These are phyloP conservation scores for Zymoseptoria pseudotritici DNA, from an alignment of 2,329 filamentous ascomycete genomes.

Conservation along the genomic window DNA sequence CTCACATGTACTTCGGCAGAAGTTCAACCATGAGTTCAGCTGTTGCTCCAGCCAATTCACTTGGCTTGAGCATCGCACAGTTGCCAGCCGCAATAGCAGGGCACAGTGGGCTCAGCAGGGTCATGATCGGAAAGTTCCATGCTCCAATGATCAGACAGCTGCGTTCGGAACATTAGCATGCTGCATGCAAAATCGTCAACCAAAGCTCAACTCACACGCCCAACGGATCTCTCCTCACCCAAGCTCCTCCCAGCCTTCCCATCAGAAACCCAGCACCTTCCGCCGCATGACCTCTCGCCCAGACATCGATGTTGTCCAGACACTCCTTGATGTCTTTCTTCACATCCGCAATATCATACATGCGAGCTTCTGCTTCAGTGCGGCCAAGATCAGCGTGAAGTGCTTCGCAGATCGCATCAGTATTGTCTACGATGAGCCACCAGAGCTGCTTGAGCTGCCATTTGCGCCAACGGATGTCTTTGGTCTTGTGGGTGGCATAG, in stretches of 20 bases:
- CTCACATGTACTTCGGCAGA: constrained; percentile 62
- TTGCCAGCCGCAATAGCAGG: constrained; percentile 86
- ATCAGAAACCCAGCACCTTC: constrained; percentile 35
- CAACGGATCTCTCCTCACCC: constrained; percentile 75
- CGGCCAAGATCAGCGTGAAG: constrained; percentile 5
- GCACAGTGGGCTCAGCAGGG: constrained; percentile 67
- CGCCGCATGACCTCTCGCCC: constrained; percentile 3
- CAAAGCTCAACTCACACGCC: constrained; percentile 48
- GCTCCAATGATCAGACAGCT: constrained; percentile 63
- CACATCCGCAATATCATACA: constrained; percentile 6
- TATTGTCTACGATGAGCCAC: constrained; percentile 8
- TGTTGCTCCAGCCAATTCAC: constrained; percentile 65
- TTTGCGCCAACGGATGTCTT: constrained; percentile 10
- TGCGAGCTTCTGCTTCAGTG: constrained; percentile 5
- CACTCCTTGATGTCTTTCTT: constrained; percentile 8
- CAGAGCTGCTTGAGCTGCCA: constrained; percentile 12
- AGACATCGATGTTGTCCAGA: constrained; percentile 7
- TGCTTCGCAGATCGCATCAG: constrained; percentile 3
- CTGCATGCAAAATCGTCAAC: neutral
- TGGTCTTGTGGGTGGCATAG: constrained; percentile 8
- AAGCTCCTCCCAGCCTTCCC: constrained; percentile 61
- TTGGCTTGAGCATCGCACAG: constrained; percentile 79
- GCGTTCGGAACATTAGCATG: neutral
- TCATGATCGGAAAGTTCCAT: constrained; percentile 83
- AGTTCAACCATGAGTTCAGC: constrained; percentile 72